These are phyloP conservation scores for Nyssa sinensis DNA, from an alignment of 148 eudicot genomes.

Conservation along the genomic window DNA sequence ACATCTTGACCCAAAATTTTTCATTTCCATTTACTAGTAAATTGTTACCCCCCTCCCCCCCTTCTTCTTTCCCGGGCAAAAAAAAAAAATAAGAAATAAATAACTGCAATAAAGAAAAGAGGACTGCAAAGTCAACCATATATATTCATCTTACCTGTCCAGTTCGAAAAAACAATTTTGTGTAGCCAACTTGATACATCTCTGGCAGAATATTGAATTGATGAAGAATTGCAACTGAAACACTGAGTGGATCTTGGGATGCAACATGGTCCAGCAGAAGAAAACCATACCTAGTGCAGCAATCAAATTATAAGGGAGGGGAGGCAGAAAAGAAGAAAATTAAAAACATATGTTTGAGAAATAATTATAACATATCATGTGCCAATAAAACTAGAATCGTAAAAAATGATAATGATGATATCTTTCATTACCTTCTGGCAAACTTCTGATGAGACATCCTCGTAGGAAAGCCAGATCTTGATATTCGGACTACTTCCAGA, in stretches of 20 bases:
- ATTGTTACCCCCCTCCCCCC: background rate
- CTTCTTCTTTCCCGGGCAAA: too few species aligned
- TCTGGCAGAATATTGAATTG: slow-evolving; percentile 90
- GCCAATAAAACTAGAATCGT: background rate
- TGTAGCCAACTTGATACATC: slow-evolving; percentile 98
- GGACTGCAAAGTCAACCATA: background rate
- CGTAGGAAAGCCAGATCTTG: slow-evolving; percentile 94
- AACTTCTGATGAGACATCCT: slow-evolving; percentile 93
- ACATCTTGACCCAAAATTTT: background rate
- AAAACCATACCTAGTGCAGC: slow-evolving; percentile 76
- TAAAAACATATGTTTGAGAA: slow-evolving; percentile 3
- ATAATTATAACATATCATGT: background rate
- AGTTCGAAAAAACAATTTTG: slow-evolving; percentile 90
- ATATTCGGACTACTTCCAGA: slow-evolving; percentile 93
- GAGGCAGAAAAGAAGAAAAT: background rate
- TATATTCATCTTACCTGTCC: slow-evolving; percentile 73
- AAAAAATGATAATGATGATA: background rate
- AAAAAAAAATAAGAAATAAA: too few species aligned
- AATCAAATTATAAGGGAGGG: slow-evolving; percentile 1
- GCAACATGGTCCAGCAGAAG: slow-evolving; percentile 74
- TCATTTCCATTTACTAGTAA: background rate
- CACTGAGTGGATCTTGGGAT: slow-evolving; percentile 83
- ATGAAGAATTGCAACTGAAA: slow-evolving; percentile 88
- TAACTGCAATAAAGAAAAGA: background rate
- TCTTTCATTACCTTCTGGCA: slow-evolving; percentile 65